phyloP scores from a whole-genome alignment of 2,329 filamentous ascomycete species.

The Colletotrichum sp. region DNA sequence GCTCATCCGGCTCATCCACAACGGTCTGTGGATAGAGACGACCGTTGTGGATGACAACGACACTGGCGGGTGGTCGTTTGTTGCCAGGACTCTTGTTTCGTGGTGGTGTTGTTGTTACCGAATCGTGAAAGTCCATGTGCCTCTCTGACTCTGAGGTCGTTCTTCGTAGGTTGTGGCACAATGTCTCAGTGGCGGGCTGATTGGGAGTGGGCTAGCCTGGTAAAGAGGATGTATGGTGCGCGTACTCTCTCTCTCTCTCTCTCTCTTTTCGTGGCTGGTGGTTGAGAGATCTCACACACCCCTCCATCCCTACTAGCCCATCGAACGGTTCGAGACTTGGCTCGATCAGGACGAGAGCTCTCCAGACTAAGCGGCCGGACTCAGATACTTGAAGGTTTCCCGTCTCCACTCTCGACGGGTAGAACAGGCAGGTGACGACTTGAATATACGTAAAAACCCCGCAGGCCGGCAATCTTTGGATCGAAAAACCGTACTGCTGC shows the following conservation, averaged over 20 bases:
- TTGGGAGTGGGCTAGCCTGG: neutral
- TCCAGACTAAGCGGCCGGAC: neutral
- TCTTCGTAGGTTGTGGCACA: neutral
- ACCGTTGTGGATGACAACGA: neutral
- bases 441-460: slow-evolving; percentile 1
- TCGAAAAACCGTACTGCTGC: neutral
- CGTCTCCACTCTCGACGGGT: slow-evolving; percentile 5
- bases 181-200: slow-evolving; percentile 1
- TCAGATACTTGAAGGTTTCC: slow-evolving; percentile 2
- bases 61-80: neutral
- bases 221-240: neutral
- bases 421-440: slow-evolving; percentile 5
- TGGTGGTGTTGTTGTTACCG: neutral
- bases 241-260: neutral
- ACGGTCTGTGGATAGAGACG: neutral
- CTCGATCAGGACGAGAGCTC: slow-evolving; percentile 6
- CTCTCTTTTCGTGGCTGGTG: neutral
- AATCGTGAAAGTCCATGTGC: slow-evolving; percentile 10
- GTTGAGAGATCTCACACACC: slow-evolving; percentile 3
- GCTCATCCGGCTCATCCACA: neutral
- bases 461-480: neutral
- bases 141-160: neutral
- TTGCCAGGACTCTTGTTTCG: neutral
- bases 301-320: slow-evolving; percentile 15
- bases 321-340: slow-evolving; percentile 17